These are phyloP conservation scores for Aphanomyces stellatus DNA, from an alignment of 352 stramenopile species.

Conservation along the genomic window DNA sequence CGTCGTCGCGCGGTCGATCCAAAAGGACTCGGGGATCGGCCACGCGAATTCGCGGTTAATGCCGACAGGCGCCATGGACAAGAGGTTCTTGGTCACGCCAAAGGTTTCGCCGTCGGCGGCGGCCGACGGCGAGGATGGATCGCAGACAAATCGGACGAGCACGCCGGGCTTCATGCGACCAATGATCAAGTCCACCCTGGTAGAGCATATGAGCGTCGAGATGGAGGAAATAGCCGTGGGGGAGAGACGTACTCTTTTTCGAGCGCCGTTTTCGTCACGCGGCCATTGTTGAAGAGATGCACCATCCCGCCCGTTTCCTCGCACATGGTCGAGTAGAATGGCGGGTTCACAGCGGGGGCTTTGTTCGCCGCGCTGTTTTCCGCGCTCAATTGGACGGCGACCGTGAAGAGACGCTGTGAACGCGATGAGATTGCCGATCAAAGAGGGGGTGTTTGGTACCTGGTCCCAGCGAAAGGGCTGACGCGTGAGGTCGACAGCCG, in stretches of 20 bases:
- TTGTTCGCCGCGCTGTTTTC: conserved; percentile 37
- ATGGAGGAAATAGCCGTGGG: background rate
- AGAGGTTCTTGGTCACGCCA: conserved; percentile 45
- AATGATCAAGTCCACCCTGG: conserved; percentile 18
- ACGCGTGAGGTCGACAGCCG: conserved; percentile 67
- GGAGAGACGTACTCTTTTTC: conserved; percentile 17
- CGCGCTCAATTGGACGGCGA: conserved; percentile 76
- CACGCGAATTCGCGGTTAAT: conserved; percentile 71
- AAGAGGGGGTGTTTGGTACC: conserved; percentile 12
- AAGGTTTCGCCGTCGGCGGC: conserved; percentile 41
- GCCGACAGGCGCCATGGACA: conserved; percentile 57
- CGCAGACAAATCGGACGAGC: conserved; percentile 74
- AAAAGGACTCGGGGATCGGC: conserved; percentile 77
- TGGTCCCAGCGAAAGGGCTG: conserved; percentile 84
- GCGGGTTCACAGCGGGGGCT: conserved; percentile 37
- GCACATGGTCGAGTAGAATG: conserved; percentile 79
- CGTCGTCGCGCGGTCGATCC: conserved; percentile 71
- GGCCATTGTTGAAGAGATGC: conserved; percentile 47
- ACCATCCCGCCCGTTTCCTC: conserved; percentile 77
- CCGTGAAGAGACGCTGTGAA: conserved; percentile 51
- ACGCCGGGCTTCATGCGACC: conserved; percentile 56
- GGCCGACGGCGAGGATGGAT: conserved; percentile 26
- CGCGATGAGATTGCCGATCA: background rate
- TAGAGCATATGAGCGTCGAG: background rate
- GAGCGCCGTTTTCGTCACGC: conserved; percentile 15